A percentile compares a stretch with the other conserved stretches of the same genome.
Conservation (phyloP, 2,329 filamentous ascomycete genomes). For the Monilinia fructicola region DNA sequence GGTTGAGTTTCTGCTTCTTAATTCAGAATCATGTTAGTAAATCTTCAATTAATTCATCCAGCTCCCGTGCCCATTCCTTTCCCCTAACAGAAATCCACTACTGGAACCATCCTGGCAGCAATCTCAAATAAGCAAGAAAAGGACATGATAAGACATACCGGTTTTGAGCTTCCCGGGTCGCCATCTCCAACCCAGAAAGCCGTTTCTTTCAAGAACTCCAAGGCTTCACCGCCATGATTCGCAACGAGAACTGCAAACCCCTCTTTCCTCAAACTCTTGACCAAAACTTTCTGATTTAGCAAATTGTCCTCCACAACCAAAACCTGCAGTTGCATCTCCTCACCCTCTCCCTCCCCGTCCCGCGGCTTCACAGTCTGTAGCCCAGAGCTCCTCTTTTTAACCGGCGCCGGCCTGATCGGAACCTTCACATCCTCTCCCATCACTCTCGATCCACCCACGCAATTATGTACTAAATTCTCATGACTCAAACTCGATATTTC, state of each 20-base stretch:
- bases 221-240: constrained; percentile 63
- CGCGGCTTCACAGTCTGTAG: neutral
- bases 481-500: neutral
- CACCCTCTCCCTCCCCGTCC: constrained; percentile 11
- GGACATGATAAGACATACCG: too few species aligned
- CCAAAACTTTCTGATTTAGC: constrained; percentile 66
- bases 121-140: neutral
- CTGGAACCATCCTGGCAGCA: neutral
- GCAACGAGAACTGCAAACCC: constrained; percentile 62
- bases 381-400: neutral
- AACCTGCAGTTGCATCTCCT: constrained; percentile 9
- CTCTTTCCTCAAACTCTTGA: constrained; percentile 58
- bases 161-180: too few species aligned
- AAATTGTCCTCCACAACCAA: constrained; percentile 68
- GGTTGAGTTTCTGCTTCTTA: constrained; percentile 51
- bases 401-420: neutral
- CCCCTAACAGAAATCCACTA: too few species aligned
- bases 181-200: constrained; percentile 49
- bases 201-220: constrained; percentile 56
- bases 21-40: neutral
- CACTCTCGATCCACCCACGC: neutral
- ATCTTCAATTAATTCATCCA: constrained; percentile 43
- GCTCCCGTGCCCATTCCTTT: neutral
- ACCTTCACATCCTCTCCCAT: neutral
- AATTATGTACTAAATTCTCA: neutral